Conservation (phyloP, 768 basidiomycete genomes). For the Tulasnella sp. region DNA sequence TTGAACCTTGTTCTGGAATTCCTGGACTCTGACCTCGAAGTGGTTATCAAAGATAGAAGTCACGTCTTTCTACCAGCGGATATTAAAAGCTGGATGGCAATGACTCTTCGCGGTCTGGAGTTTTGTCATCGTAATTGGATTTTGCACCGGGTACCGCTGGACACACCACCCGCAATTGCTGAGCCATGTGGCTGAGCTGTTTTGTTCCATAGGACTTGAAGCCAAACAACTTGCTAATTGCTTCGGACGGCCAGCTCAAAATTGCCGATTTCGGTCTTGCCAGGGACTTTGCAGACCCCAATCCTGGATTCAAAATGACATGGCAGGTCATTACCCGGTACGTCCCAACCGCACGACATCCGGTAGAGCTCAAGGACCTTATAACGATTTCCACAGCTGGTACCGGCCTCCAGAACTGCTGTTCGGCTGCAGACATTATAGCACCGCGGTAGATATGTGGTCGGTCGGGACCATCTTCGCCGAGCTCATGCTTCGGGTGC, state of each 20-base stretch:
- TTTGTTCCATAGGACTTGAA: constrained; percentile 77
- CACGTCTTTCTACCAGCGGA: constrained; percentile 94
- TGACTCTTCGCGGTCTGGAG: constrained; percentile 97
- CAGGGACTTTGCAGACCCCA: constrained; percentile 92
- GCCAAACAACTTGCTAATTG: constrained; percentile 96
- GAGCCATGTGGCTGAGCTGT: background rate
- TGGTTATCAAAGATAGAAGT: constrained; percentile 90
- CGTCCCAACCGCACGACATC: constrained; percentile 5
- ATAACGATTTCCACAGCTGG: constrained; percentile 62
- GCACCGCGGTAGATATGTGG: constrained; percentile 94
- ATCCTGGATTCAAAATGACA: constrained; percentile 82
- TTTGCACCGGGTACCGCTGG: constrained; percentile 72
- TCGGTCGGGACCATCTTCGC: constrained; percentile 98
- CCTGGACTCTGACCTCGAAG: constrained; percentile 93
- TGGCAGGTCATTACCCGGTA: constrained; percentile 97
- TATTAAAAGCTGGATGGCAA: constrained; percentile 98
- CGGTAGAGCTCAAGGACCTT: background rate
- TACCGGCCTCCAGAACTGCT: constrained; percentile 96
- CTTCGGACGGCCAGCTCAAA: constrained; percentile 88
- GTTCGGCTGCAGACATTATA: constrained; percentile 88
- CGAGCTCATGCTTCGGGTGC: constrained; percentile 93
- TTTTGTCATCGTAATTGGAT: constrained; percentile 96
- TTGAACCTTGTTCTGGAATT: constrained; percentile 97
- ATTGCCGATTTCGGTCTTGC: constrained; percentile 99
- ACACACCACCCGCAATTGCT: background rate